Percentiles rank a stretch among this genome's conserved stretches.
These are phyloP conservation scores for Leccinum subfulvum DNA, from an alignment of 1,284 basidiomycete species.

Conservation along the genomic window DNA sequence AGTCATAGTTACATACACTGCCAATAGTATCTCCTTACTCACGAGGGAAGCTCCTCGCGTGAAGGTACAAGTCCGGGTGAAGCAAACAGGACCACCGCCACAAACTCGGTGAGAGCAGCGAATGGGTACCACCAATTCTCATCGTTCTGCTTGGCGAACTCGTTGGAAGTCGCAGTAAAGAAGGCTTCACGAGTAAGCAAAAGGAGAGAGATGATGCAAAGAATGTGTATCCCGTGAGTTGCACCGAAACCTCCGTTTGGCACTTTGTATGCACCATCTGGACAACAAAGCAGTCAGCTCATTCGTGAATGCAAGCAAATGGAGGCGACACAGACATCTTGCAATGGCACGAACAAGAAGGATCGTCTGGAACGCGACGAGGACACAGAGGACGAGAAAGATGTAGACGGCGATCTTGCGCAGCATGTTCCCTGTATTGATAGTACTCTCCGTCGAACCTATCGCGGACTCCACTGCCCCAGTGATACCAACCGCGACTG, in stretches of 20 bases:
- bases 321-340: conserved; percentile 19
- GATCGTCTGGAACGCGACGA: conserved; percentile 41
- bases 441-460: conserved; percentile 10
- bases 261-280: conserved; percentile 26
- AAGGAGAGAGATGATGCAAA: conserved; percentile 38
- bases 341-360: conserved; percentile 30
- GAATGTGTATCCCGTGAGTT: conserved; percentile 36
- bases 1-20: neutral
- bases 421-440: conserved; percentile 27
- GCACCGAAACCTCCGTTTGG: conserved; percentile 28
- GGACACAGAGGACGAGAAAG: conserved; percentile 44
- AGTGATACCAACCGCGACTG: conserved; percentile 41
- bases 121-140: conserved; percentile 50
- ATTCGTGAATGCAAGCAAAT: neutral
- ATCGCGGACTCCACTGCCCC: conserved; percentile 29
- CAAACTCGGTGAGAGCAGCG: conserved; percentile 42
- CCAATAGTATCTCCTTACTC: neutral
- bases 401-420: conserved; percentile 40
- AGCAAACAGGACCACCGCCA: conserved; percentile 41
- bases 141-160: conserved; percentile 33
- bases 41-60: conserved; percentile 28
- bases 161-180: conserved; percentile 36
- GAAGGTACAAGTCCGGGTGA: conserved; percentile 45
- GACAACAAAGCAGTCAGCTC: conserved; percentile 2
- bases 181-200: conserved; percentile 44